Conservation (phyloP, 345 rosid genomes). For the Barbarea vulgaris region DNA sequence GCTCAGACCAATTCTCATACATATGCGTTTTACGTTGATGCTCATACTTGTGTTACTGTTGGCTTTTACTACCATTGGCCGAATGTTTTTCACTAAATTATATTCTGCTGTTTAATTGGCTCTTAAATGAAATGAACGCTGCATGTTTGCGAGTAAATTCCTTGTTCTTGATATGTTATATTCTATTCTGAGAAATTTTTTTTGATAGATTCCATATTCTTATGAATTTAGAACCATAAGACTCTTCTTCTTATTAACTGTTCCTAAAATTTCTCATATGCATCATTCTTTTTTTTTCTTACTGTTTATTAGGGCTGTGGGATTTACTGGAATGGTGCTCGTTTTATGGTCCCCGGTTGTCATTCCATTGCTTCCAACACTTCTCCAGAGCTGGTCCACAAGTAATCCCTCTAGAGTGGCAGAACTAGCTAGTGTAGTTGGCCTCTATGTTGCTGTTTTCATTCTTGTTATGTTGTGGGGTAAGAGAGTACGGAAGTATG, state of each 20-base stretch:
- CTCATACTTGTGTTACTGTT: not conserved
- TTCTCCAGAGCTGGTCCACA: constrained; percentile 80
- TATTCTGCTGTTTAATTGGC: not conserved
- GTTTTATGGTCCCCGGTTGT: constrained; percentile 88
- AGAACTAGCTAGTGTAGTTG: constrained; percentile 69
- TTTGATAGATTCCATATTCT: constrained; percentile 1
- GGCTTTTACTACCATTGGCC: not conserved
- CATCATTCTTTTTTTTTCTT: not conserved
- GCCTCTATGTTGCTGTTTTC: constrained; percentile 74
- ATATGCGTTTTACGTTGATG: not conserved
- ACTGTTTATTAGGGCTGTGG: constrained; percentile 57
- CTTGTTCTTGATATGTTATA: not conserved
- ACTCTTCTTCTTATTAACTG: not conserved
- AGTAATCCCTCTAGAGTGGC: constrained; percentile 65
- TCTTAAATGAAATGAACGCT: constrained; percentile 2
- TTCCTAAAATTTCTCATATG: constrained; percentile 16
- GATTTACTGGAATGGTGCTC: constrained; percentile 75
- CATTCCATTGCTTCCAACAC: constrained; percentile 84
- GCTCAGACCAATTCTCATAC: not conserved
- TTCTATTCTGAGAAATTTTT: not conserved
- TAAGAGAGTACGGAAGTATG: constrained; percentile 73
- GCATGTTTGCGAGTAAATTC: not conserved
- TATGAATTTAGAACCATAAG: constrained; percentile 9
- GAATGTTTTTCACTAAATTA: not conserved
- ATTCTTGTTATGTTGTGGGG: constrained; percentile 86